Conservation (phyloP, 768 basidiomycete genomes). For the Lentinula boryana region DNA sequence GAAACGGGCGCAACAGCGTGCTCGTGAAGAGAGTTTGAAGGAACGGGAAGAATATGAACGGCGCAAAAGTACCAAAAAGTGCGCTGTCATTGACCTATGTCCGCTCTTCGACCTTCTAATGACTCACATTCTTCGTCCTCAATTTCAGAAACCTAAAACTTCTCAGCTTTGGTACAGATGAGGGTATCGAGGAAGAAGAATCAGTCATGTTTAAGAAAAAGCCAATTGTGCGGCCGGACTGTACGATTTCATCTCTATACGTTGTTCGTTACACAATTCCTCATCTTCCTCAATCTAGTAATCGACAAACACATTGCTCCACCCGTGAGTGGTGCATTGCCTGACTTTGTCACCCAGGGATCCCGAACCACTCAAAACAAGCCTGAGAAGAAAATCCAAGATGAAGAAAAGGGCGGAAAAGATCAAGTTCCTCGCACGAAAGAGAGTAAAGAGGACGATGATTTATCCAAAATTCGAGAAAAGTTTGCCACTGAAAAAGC, state of each 20-base stretch:
- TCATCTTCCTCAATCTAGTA: constrained; percentile 19
- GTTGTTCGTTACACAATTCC: not conserved
- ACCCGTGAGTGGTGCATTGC: constrained; percentile 17
- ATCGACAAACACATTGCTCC: constrained; percentile 28
- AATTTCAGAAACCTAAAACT: constrained; percentile 74
- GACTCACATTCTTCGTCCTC: not conserved
- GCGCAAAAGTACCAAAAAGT: constrained; percentile 86
- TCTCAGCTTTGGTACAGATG: constrained; percentile 81
- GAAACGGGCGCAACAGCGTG: constrained; percentile 76
- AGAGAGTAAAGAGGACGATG: constrained; percentile 32
- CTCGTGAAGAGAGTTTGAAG: constrained; percentile 66
- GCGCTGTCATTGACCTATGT: constrained; percentile 15
- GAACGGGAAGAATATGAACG: constrained; percentile 75
- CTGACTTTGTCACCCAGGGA: constrained; percentile 30
- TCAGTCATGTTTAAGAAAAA: constrained; percentile 63
- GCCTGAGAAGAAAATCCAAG: constrained; percentile 10
- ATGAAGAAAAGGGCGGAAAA: constrained; percentile 6
- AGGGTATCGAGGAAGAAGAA: constrained; percentile 53
- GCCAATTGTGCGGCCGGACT: constrained; percentile 75
- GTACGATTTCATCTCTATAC: constrained; percentile 38
- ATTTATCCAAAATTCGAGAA: constrained; percentile 69
- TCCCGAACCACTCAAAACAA: constrained; percentile 2
- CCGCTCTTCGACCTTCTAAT: not conserved
- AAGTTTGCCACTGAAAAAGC: constrained; percentile 69
- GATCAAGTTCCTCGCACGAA: constrained; percentile 13